phyloP scores from a whole-genome alignment of 2,329 filamentous ascomycete species.

The Beauveria sp. region DNA sequence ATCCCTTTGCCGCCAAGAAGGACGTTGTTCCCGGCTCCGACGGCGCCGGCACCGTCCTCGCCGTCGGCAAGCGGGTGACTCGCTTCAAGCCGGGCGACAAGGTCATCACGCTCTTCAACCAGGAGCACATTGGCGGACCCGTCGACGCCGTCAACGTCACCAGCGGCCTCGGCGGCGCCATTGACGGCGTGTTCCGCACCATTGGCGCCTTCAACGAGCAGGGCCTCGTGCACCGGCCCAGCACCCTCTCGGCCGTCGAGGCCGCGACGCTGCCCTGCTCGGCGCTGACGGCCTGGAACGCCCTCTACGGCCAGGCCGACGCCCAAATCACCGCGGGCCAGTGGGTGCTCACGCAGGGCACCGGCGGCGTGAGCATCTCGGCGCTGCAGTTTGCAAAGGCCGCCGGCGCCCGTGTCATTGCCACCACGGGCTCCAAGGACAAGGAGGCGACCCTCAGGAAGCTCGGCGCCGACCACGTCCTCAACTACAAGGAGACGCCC shows the following conservation, averaged over 20 bases:
- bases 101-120: conserved; percentile 55
- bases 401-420: conserved; percentile 40
- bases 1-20: conserved; percentile 34
- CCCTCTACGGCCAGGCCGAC: conserved; percentile 48
- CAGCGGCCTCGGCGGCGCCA: conserved; percentile 58
- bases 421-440: conserved; percentile 38
- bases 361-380: conserved; percentile 60
- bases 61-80: conserved; percentile 41
- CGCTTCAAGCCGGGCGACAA: conserved; percentile 45
- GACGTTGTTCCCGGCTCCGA: conserved; percentile 45
- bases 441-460: conserved; percentile 36
- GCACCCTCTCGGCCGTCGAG: conserved; percentile 44
- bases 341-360: conserved; percentile 61
- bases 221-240: conserved; percentile 58
- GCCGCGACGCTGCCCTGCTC: conserved; percentile 53
- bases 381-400: conserved; percentile 51
- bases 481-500: conserved; percentile 40
- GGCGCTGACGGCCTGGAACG: conserved; percentile 59
- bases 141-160: conserved; percentile 25
- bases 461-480: conserved; percentile 41
- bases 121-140: conserved; percentile 40
- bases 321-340: conserved; percentile 43
- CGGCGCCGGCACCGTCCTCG: conserved; percentile 45
- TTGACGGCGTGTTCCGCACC: conserved; percentile 62
- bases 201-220: conserved; percentile 61